A percentile compares a stretch with the other conserved stretches of the same genome.
Evolutionary conservation across 768 basidiomycete species (phyloP).

Genomic region (Butyriboletus loyo): DNA sequence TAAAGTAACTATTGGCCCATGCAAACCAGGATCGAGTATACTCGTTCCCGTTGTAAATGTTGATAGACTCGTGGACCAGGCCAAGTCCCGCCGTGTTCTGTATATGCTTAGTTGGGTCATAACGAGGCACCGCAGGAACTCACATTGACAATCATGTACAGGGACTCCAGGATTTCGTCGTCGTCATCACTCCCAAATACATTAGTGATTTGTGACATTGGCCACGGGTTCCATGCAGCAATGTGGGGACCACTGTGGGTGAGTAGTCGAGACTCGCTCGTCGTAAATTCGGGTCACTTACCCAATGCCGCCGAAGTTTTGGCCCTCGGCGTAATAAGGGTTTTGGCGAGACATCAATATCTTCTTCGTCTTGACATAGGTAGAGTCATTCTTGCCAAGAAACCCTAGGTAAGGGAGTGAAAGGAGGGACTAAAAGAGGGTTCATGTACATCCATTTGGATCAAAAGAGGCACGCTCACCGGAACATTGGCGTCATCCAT

Average conservation of each 20-base stretch:
- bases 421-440: conserved; percentile 54
- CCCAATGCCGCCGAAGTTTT: conserved; percentile 68
- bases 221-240: conserved; percentile 74
- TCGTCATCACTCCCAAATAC: conserved; percentile 77
- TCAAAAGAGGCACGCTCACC: conserved; percentile 37
- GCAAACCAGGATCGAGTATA: conserved; percentile 80
- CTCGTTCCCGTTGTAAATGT: conserved; percentile 51
- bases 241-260: conserved; percentile 66
- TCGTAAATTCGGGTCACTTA: conserved; percentile 31
- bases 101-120: not conserved
- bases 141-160: conserved; percentile 70
- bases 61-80: conserved; percentile 74
- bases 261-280: not conserved
- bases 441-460: not conserved
- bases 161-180: conserved; percentile 55
- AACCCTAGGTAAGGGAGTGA: conserved; percentile 80
- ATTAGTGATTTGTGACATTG: conserved; percentile 75
- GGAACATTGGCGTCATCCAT: conserved; percentile 90
- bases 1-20: conserved; percentile 82
- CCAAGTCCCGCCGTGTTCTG: conserved; percentile 74
- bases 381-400: conserved; percentile 53
- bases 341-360: conserved; percentile 59
- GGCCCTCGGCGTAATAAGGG: conserved; percentile 67
- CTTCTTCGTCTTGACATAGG: conserved; percentile 64
- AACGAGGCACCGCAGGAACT: conserved; percentile 20